phyloP scores from a whole-genome alignment of 2,329 filamentous ascomycete genomes.

The Apiospora kogelbergensis region DNA sequence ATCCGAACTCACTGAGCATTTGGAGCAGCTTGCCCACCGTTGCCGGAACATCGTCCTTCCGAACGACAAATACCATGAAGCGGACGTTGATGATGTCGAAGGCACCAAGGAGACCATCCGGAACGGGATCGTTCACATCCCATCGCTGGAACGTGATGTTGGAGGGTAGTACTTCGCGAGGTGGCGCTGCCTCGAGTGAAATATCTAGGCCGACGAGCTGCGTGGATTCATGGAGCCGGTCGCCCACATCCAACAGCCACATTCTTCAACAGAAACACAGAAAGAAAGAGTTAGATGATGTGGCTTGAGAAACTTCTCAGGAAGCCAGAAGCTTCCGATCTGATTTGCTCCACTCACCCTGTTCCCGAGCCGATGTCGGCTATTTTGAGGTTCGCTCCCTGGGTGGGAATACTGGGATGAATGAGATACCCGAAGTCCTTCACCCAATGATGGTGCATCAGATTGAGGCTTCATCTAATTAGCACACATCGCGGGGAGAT shows the following conservation, averaged over 20 bases:
- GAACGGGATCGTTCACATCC: slow-evolving; percentile 15
- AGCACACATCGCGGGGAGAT: background rate
- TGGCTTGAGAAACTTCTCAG: background rate
- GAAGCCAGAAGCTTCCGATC: too few species aligned
- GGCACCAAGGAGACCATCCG: slow-evolving; percentile 17
- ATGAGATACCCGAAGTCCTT: slow-evolving; percentile 19
- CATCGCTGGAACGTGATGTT: slow-evolving; percentile 14
- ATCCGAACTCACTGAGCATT: slow-evolving; percentile 17
- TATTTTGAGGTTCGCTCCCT: slow-evolving; percentile 14
- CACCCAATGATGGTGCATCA: slow-evolving; percentile 16
- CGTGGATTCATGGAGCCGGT: slow-evolving; percentile 14
- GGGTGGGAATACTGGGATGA: slow-evolving; percentile 19
- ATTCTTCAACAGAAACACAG: too few species aligned
- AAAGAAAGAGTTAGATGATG: too few species aligned
- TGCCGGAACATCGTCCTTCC: slow-evolving; percentile 15
- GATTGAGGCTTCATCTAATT: slow-evolving; percentile 12
- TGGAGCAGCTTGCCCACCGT: slow-evolving; percentile 9
- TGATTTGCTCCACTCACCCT: too few species aligned
- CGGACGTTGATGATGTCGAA: slow-evolving; percentile 26
- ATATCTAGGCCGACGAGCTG: slow-evolving; percentile 24
- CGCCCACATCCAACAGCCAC: slow-evolving; percentile 15
- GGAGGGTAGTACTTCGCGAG: slow-evolving; percentile 17
- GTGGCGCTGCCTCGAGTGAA: slow-evolving; percentile 21
- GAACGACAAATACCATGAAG: slow-evolving; percentile 21
- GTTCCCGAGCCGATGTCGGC: slow-evolving; percentile 23